Conservation (phyloP, 2,329 filamentous ascomycete genomes). For the Cercospora sp. region DNA sequence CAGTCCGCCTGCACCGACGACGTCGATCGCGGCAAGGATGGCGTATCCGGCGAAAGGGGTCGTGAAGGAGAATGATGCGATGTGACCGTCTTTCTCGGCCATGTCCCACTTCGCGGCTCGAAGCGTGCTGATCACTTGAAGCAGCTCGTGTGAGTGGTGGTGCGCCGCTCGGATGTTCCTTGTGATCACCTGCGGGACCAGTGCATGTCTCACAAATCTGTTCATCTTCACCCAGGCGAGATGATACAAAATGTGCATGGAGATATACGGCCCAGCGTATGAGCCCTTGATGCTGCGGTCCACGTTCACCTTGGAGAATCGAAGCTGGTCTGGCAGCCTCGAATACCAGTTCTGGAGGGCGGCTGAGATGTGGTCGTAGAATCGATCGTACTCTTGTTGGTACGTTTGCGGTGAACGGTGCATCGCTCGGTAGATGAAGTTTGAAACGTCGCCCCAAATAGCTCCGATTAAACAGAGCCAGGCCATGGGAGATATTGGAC, state of each 20-base stretch:
- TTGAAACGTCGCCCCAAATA: constrained; percentile 66
- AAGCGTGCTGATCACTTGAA: constrained; percentile 42
- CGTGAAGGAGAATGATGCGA: constrained; percentile 49
- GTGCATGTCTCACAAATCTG: constrained; percentile 55
- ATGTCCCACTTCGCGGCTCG: constrained; percentile 28
- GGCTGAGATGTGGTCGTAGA: constrained; percentile 54
- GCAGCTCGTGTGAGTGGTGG: constrained; percentile 55
- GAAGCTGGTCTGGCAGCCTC: constrained; percentile 57
- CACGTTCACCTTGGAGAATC: constrained; percentile 59
- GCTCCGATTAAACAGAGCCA: constrained; percentile 63
- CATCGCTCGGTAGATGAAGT: constrained; percentile 57
- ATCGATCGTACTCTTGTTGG: constrained; percentile 50
- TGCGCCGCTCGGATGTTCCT: constrained; percentile 53
- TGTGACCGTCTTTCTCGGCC: constrained; percentile 27
- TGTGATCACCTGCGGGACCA: constrained; percentile 45
- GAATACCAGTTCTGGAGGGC: constrained; percentile 60
- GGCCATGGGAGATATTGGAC: constrained; percentile 55
- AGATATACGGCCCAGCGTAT: constrained; percentile 60
- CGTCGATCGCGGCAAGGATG: constrained; percentile 64
- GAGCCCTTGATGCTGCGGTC: constrained; percentile 55
- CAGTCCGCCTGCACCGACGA: constrained; percentile 61
- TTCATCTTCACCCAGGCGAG: constrained; percentile 65
- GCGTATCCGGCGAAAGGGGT: constrained; percentile 62
- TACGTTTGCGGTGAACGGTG: constrained; percentile 49
- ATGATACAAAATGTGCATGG: constrained; percentile 67